Conservation (phyloP, 2,329 filamentous ascomycete species). For the Tolypocladium album region DNA sequence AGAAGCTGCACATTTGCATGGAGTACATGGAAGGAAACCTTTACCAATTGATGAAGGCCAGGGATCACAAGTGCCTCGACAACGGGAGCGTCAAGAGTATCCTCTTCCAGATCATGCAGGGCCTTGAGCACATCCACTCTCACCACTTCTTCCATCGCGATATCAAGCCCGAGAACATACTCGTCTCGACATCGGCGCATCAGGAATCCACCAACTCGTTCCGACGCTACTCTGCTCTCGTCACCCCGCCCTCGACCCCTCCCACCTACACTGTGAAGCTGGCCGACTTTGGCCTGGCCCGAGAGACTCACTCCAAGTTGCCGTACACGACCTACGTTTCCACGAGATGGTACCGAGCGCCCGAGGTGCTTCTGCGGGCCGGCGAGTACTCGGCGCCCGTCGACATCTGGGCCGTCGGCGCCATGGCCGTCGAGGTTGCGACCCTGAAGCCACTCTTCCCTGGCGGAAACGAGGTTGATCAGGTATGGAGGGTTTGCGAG, state of each 20-base stretch:
- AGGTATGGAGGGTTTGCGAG: constrained; percentile 97
- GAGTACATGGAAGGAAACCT: constrained; percentile 99
- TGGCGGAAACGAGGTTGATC: constrained; percentile 95
- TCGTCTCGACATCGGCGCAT: constrained; percentile 83
- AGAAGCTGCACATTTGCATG: constrained; percentile 97
- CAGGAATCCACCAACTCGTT: constrained; percentile 78
- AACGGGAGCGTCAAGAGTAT: constrained; percentile 93
- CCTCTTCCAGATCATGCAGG: constrained; percentile 90
- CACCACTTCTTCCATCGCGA: constrained; percentile 98
- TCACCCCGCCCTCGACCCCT: constrained; percentile 90
- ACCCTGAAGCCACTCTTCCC: constrained; percentile 95
- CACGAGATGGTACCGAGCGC: constrained; percentile 94
- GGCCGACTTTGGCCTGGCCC: constrained; percentile 93
- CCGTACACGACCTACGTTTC: constrained; percentile 98
- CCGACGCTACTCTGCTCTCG: constrained; percentile 81
- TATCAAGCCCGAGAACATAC: constrained; percentile 98
- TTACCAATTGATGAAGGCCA: constrained; percentile 97
- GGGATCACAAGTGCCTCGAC: constrained; percentile 90
- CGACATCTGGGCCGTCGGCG: constrained; percentile 96
- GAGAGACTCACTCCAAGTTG: constrained; percentile 91
- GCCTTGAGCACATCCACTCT: constrained; percentile 92
- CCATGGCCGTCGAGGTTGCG: constrained; percentile 97
- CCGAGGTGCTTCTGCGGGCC: constrained; percentile 84
- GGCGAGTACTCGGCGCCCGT: constrained; percentile 96
- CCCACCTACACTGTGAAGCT: constrained; percentile 95